Conservation (phyloP, 257 asterid species). For the Prunella vulgaris region DNA sequence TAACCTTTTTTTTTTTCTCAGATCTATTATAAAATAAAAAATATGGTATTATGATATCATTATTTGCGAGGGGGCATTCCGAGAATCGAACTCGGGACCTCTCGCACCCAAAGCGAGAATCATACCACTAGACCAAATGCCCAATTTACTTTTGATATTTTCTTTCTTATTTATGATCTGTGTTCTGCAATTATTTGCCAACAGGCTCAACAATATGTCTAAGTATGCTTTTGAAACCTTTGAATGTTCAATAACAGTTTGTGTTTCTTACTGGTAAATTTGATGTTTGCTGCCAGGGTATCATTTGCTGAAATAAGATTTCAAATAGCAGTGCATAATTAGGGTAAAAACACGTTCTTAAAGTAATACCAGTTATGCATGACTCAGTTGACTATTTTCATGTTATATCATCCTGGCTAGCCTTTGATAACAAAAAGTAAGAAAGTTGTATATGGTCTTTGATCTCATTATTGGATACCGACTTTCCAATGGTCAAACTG, state of each 20-base stretch:
- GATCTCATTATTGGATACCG: background rate
- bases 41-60: background rate
- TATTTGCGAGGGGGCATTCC: constrained; percentile 13
- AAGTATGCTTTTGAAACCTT: background rate
- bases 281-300: background rate
- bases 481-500: constrained; percentile 58
- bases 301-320: background rate
- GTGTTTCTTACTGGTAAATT: background rate
- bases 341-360: background rate
- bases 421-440: background rate
- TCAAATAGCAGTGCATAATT: background rate
- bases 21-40: background rate
- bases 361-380: background rate
- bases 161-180: background rate
- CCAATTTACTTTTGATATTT: background rate
- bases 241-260: background rate
- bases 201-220: background rate
- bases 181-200: background rate
- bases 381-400: background rate
- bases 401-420: background rate
- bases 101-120: constrained; percentile 28
- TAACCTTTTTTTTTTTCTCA: background rate
- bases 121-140: constrained; percentile 23
- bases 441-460: background rate
- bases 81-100: constrained; percentile 22